phyloP scores from a whole-genome alignment of 139 green algal genomes.

The Cymbomonas tetramitiformis region DNA sequence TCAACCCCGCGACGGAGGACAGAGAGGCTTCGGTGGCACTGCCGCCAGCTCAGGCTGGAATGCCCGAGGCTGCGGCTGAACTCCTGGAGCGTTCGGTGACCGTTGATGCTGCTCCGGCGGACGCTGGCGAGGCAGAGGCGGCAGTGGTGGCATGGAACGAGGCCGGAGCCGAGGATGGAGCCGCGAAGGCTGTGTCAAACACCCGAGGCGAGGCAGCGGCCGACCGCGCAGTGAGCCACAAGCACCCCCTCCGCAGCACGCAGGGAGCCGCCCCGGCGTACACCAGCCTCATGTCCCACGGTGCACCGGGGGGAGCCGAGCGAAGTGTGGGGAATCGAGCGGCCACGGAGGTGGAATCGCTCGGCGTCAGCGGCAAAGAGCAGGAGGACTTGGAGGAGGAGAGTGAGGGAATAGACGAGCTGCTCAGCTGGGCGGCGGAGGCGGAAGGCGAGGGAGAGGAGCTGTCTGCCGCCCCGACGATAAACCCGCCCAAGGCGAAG shows the following conservation, averaged over 20 bases:
- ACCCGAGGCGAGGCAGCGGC: neutral
- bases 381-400: neutral
- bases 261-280: neutral
- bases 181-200: neutral
- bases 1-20: too few relatives aligned
- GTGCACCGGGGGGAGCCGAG: too few relatives aligned
- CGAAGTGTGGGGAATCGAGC: too few relatives aligned
- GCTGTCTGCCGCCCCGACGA: neutral
- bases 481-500: slow-evolving; percentile 4
- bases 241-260: slow-evolving; percentile 12
- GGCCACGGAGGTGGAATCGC: neutral
- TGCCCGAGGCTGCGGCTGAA: too few relatives aligned
- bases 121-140: too few relatives aligned
- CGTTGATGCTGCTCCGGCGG: too few relatives aligned
- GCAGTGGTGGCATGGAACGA: too few relatives aligned
- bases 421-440: neutral
- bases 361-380: neutral
- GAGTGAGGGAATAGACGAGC: neutral
- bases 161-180: neutral
- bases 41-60: too few relatives aligned
- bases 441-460: too few relatives aligned
- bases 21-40: too few relatives aligned
- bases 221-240: slow-evolving; percentile 9
- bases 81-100: too few relatives aligned
- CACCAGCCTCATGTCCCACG: too few relatives aligned